These are phyloP conservation scores for Fusarium buxicola DNA, from an alignment of 2,329 filamentous ascomycete species.

Conservation along the genomic window DNA sequence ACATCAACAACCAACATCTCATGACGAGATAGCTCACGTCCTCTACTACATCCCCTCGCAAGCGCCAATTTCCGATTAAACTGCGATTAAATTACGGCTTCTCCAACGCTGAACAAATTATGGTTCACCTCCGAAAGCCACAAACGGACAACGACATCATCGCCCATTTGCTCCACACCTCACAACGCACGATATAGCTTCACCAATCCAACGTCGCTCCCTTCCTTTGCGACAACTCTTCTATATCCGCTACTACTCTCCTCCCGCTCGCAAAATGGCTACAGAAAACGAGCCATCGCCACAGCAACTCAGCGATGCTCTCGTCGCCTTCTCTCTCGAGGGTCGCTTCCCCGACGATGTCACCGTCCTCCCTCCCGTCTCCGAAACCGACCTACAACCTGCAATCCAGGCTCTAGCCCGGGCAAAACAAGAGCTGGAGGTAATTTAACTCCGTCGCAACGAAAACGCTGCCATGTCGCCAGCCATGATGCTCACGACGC, in stretches of 20 bases:
- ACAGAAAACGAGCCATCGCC: conserved; percentile 42
- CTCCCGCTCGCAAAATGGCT: conserved; percentile 45
- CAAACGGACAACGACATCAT: conserved; percentile 9
- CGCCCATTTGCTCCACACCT: background rate
- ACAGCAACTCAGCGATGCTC: conserved; percentile 53
- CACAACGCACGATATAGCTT: conserved; percentile 28
- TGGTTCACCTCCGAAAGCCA: background rate
- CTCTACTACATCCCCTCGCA: background rate
- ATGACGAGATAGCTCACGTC: conserved; percentile 15
- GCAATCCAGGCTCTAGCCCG: conserved; percentile 54
- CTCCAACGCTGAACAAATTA: background rate
- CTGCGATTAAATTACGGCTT: background rate
- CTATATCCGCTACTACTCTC: background rate
- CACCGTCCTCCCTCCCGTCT: conserved; percentile 52
- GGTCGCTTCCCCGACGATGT: conserved; percentile 56
- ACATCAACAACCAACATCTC: conserved; percentile 19
- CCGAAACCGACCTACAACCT: conserved; percentile 53
- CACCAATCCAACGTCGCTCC: conserved; percentile 2
- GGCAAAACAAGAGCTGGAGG: conserved; percentile 55
- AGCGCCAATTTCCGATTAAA: background rate
- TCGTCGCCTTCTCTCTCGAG: conserved; percentile 56
- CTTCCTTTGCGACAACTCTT: background rate
- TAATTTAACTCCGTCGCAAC: conserved; percentile 38
- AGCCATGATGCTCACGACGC: conserved; percentile 35
- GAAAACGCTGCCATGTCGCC: background rate